Base-by-base conservation (phyloP, 108 stramenopile genomes). In the Cyclostephanos invisitatus region DNA sequence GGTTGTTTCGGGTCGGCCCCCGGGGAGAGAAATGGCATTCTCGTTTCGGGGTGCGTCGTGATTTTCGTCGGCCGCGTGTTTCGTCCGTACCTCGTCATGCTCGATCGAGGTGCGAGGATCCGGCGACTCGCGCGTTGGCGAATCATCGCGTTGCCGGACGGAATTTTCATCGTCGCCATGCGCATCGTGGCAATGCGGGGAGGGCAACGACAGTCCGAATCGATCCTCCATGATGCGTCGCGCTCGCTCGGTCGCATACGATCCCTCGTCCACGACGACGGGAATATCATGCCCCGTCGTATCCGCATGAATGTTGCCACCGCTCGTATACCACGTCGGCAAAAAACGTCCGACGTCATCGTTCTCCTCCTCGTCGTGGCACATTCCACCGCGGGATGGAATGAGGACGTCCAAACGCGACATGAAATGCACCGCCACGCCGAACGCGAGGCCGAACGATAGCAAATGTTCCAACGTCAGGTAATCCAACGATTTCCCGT, bases 151-250 rank as follows among this genome's bases (percentile, higher is more conserved):
- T 42, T 42, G 7, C 7, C 10, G 8, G 57, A n/a, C 22, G 27
- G 15, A 32, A 29, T 46, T 32, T 51, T 48, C 44, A 28, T 54
- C 11, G 66, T n/a, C n/a, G n/a, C 4, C 57, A 2, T 12, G 29
- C 12, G 8, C 40, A 8, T 42, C 12, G 20, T 67, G 40, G 27
- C 40, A 49, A 21, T 64, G 70, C 59, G 67, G 56, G 18, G 61
- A 14, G 21, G 87, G 87, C 36, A 88, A 63, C 28, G 84, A 44
- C 24, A 88, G 55, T 12, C 87, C 87, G 70, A 74, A 87, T 24
- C 82, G 70, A 44, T 87, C 82, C 42, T 83, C 80, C 86, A 87
- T 87, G n/a, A 85, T 36, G 20, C 71, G 32, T 38, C 64, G 72
- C n/a, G 62, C 77, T 61, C 53, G 53, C 15, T 67, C 70, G 15